Conservation (phyloP, 805 yeast genomes). For the Tetrapisispora fleetii region DNA sequence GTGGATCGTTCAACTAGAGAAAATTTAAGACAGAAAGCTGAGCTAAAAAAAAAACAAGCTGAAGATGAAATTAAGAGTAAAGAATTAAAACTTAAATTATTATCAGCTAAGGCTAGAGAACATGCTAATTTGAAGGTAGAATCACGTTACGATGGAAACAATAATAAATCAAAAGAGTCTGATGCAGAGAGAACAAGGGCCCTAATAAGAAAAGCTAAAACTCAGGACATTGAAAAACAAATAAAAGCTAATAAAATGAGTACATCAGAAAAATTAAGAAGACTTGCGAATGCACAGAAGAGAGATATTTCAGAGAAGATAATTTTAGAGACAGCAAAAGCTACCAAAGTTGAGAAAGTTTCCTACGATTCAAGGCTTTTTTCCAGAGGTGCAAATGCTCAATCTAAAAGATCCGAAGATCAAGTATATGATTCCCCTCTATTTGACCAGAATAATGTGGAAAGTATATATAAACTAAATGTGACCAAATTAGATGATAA, state of each 20-base stretch:
- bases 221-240: constrained; percentile 40
- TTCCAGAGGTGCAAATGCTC: constrained; percentile 35
- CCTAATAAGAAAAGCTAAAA: constrained; percentile 34
- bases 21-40: constrained; percentile 42
- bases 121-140: constrained; percentile 18
- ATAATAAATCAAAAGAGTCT: constrained; percentile 11
- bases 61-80: constrained; percentile 40
- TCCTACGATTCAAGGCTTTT: constrained; percentile 53
- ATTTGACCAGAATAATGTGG: constrained; percentile 44
- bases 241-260: constrained; percentile 36
- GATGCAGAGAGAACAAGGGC: constrained; percentile 16
- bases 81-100: constrained; percentile 40
- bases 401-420: constrained; percentile 30
- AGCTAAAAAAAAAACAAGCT: constrained; percentile 38
- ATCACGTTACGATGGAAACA: constrained; percentile 4
- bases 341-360: constrained; percentile 32
- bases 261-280: constrained; percentile 34
- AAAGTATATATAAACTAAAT: constrained; percentile 40
- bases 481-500: constrained; percentile 17
- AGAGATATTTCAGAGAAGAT: constrained; percentile 50
- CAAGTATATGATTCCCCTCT: constrained; percentile 52
- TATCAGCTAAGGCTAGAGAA: constrained; percentile 42
- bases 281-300: constrained; percentile 35
- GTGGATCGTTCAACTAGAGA: constrained; percentile 57
- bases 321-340: constrained; percentile 39